phyloP scores from a whole-genome alignment of 2,329 filamentous ascomycete genomes.

The Nemania sp. region DNA sequence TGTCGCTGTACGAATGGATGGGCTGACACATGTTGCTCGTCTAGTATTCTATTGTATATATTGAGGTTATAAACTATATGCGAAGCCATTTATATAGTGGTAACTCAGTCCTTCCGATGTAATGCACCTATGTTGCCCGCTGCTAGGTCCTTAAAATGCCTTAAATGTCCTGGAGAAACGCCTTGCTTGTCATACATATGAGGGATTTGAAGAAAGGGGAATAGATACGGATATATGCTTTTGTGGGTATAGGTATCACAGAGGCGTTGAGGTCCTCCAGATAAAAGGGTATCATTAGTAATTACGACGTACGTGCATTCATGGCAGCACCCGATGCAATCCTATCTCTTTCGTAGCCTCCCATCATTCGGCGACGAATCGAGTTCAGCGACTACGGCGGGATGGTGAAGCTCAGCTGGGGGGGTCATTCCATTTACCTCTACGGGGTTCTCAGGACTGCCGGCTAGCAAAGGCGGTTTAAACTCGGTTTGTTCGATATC shows the following conservation, averaged over 20 bases:
- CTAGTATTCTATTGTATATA: slow-evolving; percentile 28
- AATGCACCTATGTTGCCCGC: background rate
- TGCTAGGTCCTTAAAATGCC: background rate
- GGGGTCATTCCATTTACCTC: background rate
- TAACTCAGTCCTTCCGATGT: background rate
- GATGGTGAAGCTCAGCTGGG: slow-evolving; percentile 19
- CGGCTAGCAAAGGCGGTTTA: background rate
- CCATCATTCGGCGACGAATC: background rate
- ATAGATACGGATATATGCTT: background rate
- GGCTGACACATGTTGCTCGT: background rate
- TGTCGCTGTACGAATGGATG: background rate
- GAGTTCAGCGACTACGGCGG: background rate
- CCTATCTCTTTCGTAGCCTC: background rate
- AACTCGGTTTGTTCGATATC: background rate
- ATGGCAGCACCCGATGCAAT: no score
- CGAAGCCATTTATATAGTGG: background rate
- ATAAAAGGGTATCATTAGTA: background rate
- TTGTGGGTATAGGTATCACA: background rate
- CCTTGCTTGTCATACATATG: background rate
- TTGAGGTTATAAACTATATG: background rate
- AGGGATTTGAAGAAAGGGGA: background rate
- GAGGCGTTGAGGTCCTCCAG: background rate
- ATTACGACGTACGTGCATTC: background rate
- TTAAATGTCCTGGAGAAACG: background rate
- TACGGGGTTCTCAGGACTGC: background rate